Conservation (phyloP, 176 grass and related monocot genomes). For the Paspalum vaginatum region DNA sequence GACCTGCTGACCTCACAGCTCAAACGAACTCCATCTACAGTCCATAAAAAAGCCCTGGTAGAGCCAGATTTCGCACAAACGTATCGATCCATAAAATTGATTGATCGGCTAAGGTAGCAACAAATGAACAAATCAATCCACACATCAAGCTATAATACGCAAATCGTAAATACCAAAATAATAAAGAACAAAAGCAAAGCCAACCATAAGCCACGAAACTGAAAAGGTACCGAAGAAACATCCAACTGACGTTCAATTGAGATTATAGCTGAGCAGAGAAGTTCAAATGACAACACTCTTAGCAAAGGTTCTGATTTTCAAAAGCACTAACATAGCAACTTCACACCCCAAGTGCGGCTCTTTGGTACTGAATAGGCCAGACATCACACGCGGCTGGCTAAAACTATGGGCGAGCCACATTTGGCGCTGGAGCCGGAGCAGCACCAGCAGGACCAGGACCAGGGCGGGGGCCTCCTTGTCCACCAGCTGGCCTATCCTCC, state of each 20-base stretch:
- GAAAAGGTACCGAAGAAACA: too few relatives aligned
- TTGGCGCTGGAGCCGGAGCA: constrained; percentile 25
- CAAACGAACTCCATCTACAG: too few relatives aligned
- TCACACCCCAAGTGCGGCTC: not conserved
- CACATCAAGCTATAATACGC: too few relatives aligned
- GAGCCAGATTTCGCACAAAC: too few relatives aligned
- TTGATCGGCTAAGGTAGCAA: too few relatives aligned
- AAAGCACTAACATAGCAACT: not conserved
- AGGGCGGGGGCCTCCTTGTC: constrained; percentile 37
- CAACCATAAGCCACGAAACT: too few relatives aligned
- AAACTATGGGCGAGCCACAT: constrained; percentile 45
- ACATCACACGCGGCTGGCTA: not conserved
- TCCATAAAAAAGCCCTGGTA: too few relatives aligned
- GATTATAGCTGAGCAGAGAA: not conserved
- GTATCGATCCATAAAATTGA: too few relatives aligned
- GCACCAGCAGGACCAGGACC: constrained; percentile 37
- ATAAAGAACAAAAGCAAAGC: too few relatives aligned
- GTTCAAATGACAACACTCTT: not conserved
- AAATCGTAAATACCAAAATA: too few relatives aligned
- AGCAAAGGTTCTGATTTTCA: not conserved
- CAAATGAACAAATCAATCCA: too few relatives aligned
- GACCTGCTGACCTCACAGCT: too few relatives aligned
- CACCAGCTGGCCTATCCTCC: constrained; percentile 46
- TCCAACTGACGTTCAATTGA: not conserved
- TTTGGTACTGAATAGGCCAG: not conserved